Evolutionary conservation across 176 grass and related monocot species (phyloP).

Genomic region (Triticum monococcum): DNA sequence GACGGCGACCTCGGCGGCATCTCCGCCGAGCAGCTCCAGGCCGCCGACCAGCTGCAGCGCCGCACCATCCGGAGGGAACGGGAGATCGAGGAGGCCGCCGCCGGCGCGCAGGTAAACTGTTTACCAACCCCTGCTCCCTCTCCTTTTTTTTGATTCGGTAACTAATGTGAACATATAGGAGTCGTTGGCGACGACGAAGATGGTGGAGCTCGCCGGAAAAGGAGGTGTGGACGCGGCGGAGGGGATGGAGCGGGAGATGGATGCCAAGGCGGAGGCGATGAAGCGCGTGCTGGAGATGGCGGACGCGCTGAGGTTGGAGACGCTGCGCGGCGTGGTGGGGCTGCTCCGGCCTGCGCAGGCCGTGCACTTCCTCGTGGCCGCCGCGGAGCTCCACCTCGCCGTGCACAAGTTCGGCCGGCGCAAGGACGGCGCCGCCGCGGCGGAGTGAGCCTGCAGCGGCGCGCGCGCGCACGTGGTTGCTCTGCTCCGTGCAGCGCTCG

Average conservation of each 20-base stretch:
- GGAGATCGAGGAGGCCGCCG: slow-evolving; percentile 55
- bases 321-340: slow-evolving; percentile 58
- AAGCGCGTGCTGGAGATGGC: slow-evolving; percentile 53
- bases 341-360: slow-evolving; percentile 58
- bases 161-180: slow-evolving; percentile 32
- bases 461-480: not conserved
- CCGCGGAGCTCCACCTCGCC: slow-evolving; percentile 64
- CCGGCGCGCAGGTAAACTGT: slow-evolving; percentile 33
- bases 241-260: slow-evolving; percentile 44
- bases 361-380: slow-evolving; percentile 74
- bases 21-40: slow-evolving; percentile 36
- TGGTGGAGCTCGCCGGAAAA: slow-evolving; percentile 47
- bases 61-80: slow-evolving; percentile 45
- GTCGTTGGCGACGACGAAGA: slow-evolving; percentile 42
- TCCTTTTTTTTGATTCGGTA: too few relatives aligned
- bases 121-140: not conserved
- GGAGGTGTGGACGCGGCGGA: not conserved
- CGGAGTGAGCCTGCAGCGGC: not conserved
- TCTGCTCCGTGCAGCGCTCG: not conserved
- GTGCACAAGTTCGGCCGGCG: slow-evolving; percentile 62
- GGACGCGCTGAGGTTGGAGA: slow-evolving; percentile 55
- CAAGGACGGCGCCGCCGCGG: slow-evolving; percentile 40
- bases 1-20: slow-evolving; percentile 44
- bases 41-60: slow-evolving; percentile 49
- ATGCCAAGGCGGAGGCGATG: slow-evolving; percentile 42